Evolutionary conservation across 306 rosid genomes (phyloP), one percentile per base, ranked within the genome.

Genomic region (Vachellia collinsii): DNA sequence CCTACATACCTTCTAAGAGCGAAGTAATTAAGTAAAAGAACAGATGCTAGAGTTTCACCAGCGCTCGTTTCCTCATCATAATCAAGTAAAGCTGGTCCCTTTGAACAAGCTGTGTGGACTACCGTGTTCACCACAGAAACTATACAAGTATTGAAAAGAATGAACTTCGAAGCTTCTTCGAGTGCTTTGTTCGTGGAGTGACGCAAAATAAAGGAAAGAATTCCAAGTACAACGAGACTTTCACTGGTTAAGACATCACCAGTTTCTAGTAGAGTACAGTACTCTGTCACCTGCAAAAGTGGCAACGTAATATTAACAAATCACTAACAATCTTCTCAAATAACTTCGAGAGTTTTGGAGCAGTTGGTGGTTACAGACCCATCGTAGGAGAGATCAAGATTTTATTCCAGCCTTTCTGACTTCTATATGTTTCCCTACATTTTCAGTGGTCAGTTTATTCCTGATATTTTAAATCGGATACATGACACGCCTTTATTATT

Each of bases 51-150:
- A 72, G 84, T 78, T 82, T 89, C 85, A 85, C 97, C 93, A 0
- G 54, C 48, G 86, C 82, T 82, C 22, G 97, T 91, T 82, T 87
- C 86, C 83, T 89, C 94, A 44, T 88, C 90, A 39, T 86, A 85
- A 77, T 91, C 98, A 76, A 81, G 80, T 86, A 95, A 86, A 79
- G 97, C 95, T 74, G 95, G 93, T 54, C 98, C 99, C 78, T 90
- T 89, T 70, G 88, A 81, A 81, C 88, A 80, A 44, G 95, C 94
- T 53, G 87, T 88, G 53, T 73, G 66, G 70, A 93, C 80, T 69
- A 81, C 62, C 8, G 82, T 80, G 86, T 90, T 89, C 78, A 82
- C 88, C 63, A 79, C n/a, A 63, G 92, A 82, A 77, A 81, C 80
- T 68, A 90, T 51, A 75, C 85, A 69, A 81, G 93, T 84, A 84